Evolutionary conservation across 225 moss, liverwort and hornwort genomes (phyloP), one percentile per base, ranked within the genome.

Genomic region (Bryoerythrophyllum caledonicum): DNA sequence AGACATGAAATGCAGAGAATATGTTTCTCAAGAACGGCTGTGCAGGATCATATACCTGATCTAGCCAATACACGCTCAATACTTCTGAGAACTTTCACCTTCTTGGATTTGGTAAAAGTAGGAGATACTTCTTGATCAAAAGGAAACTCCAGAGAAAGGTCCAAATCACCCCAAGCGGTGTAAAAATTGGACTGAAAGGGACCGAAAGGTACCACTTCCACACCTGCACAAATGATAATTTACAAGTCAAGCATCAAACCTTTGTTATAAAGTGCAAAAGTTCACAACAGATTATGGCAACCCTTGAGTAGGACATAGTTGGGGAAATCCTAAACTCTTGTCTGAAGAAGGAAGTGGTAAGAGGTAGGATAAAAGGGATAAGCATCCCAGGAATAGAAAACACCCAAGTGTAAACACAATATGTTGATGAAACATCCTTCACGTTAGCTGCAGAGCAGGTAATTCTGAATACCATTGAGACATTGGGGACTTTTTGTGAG

Each of bases 111-210:
- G 34, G 81, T 75, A 28, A 85, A 65, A 59, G 82, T 74, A 59
- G 75, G 76, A 23, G 83, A 64, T 46, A 69, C 64, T 32, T 76
- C 79, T 64, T 78, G 78, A 40, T 78, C 75, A 74, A 65, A 56
- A 66, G 85, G 85, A 70, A 81, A 74, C 79, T 85, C 85, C 37
- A 85, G 23, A 51, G 85, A 81, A 28, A 85, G 73, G 61, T 85
- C 85, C 71, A 85, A 79, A 85, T 85, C 85, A 55, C 81, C 79
- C 78, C 81, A 85, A 52, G 85, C 74, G 2, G 85, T 85, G 62
- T 71, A 85, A 66, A 85, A 85, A 44, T 85, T 82, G 75, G 85
- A 85, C 65, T 85, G 82, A 35, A 81, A 85, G 32, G 85, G 82
- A 35, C 85, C 85, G 40, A 85, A 85, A 61, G 85, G 81, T 60